Evolutionary conservation across 805 yeast genomes (phyloP).

Genomic region (Metschnikowia continentalis): DNA sequence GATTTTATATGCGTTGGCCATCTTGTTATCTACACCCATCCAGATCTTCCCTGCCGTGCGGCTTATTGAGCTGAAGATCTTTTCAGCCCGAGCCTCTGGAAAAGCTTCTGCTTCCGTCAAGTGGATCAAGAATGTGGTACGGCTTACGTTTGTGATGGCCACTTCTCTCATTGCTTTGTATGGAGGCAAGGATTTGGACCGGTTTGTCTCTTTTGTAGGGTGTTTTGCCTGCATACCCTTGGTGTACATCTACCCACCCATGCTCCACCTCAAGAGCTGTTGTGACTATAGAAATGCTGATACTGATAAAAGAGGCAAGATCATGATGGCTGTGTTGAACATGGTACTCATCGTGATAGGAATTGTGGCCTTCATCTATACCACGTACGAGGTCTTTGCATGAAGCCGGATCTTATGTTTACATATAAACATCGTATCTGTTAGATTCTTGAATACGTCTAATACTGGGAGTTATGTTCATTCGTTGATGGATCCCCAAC

Average conservation of each 20-base stretch:
- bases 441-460: no score
- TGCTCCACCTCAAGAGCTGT: slow-evolving; percentile 60
- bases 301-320: slow-evolving; percentile 27
- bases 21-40: slow-evolving; percentile 73
- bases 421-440: neutral
- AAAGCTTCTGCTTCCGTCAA: slow-evolving; percentile 49
- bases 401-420: neutral
- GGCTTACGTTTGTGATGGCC: slow-evolving; percentile 49
- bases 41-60: slow-evolving; percentile 78
- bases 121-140: slow-evolving; percentile 62
- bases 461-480: no score
- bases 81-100: slow-evolving; percentile 46
- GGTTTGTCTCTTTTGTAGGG: slow-evolving; percentile 76
- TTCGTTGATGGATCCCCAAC: no score
- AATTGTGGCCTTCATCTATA: slow-evolving; percentile 57
- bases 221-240: slow-evolving; percentile 83
- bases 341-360: slow-evolving; percentile 52
- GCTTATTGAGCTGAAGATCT: slow-evolving; percentile 61
- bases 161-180: slow-evolving; percentile 58
- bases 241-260: slow-evolving; percentile 82
- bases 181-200: slow-evolving; percentile 68
- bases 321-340: slow-evolving; percentile 43
- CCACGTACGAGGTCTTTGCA: slow-evolving; percentile 39
- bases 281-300: slow-evolving; percentile 23
- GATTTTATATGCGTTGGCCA: slow-evolving; percentile 68